Base-by-base conservation (phyloP, 2,329 filamentous ascomycete genomes). In the Talaromyces sp. region DNA sequence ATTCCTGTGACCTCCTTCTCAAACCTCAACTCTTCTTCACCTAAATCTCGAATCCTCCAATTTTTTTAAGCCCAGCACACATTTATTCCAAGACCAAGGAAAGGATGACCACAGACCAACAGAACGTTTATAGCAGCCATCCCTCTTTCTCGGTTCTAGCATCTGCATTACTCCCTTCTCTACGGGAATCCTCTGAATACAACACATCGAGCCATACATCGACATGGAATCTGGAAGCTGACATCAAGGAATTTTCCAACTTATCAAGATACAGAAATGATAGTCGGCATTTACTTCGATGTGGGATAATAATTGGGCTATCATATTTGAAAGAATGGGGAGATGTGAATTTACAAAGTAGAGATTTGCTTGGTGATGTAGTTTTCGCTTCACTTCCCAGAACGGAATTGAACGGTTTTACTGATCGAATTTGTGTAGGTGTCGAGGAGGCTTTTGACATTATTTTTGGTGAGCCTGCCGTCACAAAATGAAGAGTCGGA, bases 111-210 rank as follows among this genome's bases (percentile, higher is more conserved):
- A 63, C 50, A 31, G 19, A 41, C 11, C 60, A 54, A 22, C 37
- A 33, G 31, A 33, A 70, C 45, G 45, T 72, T 22, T 75, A 76
- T 43, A 64, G 69, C n/a, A 66, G 71, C 31, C 70, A 74, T 10
- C 72, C 75, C 43, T 75, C 74, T 39, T 62, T 67, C 9, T 75
- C 76, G 8, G 33, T 73, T 35, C 73, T 78, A 19, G 76, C 76
- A 5, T 69, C 75, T 66, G 68, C 70, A 2, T 66, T 78, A 16
- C 68, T 77, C 10, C 19, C 62, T 66, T 3, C 35, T 52, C 19
- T 6, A 31, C 35, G 24, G 14, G 56, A 24, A 10, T 13, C 6
- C 11, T 59, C 39, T 35, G 37, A 61, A 9, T 14, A 41, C 3
- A 19, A 64, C 3, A 58, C 57, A 16, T 41, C 62, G 22, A 54